Conservation (phyloP, 1,284 basidiomycete species). For the Ustilago xerochloae region DNA sequence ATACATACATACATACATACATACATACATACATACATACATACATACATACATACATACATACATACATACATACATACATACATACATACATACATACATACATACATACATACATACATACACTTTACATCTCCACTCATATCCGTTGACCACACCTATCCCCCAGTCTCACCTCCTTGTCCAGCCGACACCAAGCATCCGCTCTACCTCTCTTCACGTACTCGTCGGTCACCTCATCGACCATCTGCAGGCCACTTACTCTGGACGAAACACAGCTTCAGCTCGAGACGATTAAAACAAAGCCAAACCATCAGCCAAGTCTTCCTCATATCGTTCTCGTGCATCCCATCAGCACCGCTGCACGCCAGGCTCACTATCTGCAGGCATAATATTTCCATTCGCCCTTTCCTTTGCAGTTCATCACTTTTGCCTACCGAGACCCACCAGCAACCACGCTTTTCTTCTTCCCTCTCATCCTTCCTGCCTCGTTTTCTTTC, state of each 20-base stretch:
- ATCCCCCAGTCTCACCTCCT: neutral
- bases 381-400: conserved; percentile 16
- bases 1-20: neutral
- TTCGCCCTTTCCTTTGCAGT: conserved; percentile 27
- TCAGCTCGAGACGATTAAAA: too few relatives aligned
- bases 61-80: conserved; percentile 11
- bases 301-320: too few relatives aligned
- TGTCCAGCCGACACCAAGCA: neutral
- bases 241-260: too few relatives aligned
- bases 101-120: conserved; percentile 5
- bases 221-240: too few relatives aligned
- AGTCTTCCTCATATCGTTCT: too few relatives aligned
- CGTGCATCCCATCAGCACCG: neutral
- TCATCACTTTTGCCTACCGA: neutral
- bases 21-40: conserved; percentile 11
- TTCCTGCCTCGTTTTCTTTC: neutral
- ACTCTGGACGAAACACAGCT: too few relatives aligned
- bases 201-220: neutral
- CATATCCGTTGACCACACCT: neutral
- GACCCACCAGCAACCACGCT: neutral
- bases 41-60: conserved; percentile 9
- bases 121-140: neutral
- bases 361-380: conserved; percentile 12
- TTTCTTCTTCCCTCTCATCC: neutral
- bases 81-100: conserved; percentile 9